Evolutionary conservation across 129 eudicot species (phyloP), one percentile per base, ranked within the genome.

Genomic region (Calendula officinalis): DNA sequence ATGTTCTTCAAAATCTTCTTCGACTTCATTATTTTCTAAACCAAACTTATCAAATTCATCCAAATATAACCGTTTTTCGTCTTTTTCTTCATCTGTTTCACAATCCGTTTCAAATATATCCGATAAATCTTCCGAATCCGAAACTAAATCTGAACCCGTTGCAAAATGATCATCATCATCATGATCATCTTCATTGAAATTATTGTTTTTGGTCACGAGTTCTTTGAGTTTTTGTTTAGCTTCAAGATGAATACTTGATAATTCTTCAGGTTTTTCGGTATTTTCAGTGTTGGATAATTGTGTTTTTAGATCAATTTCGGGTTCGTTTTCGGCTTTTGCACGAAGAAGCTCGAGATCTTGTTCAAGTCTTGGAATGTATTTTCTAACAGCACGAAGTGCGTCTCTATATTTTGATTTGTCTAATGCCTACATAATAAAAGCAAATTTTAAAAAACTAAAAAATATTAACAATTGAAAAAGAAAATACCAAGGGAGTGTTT

Each of bases 351-450:
- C 90, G 34, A 91, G 88, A 56, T 84, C 96, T 56, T 91, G 94
- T 73, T 87, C 98, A n/a, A 91, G 94, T 68, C 89, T 77, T 7
- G 98, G 96, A 39, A 91, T 91, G 70, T 82, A 70, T 68, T 71
- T 82, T 66, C 84, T 83, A 38, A 91, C 85, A 3, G 94, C 91
- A 59, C 96, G 84, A 22, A 91, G 82, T 69, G 83, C 88, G 64
- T 91, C 98, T 65, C 86, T 74, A 47, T 84, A 87, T 70, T 81
- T 84, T 39, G 98, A 91, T 85, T 91, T 91, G 70, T 91, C 96
- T 62, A 91, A 75, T 34, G 98, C 98, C 98, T 91, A 72, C 49
- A 70, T 11, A 17, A 41, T 37, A 14, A 64, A 15, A 27, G 45
- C 11, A 33, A 73, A 0, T 22, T 22, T 22, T 22, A 22, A 22